Conservation (phyloP, 2,329 filamentous ascomycete genomes). For the Penicillium nordicum region DNA sequence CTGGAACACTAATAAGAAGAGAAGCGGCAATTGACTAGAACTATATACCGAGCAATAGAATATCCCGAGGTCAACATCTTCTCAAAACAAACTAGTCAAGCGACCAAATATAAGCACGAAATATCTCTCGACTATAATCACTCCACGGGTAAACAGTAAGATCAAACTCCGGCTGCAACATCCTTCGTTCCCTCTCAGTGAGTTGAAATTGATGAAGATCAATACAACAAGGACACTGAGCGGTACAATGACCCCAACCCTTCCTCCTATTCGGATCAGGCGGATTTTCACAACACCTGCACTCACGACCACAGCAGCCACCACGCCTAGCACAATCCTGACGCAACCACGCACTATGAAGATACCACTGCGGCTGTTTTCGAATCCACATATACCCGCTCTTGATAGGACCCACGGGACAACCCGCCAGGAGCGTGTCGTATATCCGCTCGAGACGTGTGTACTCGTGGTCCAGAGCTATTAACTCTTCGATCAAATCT, state of each 20-base stretch:
- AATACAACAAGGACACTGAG: slow-evolving; percentile 5
- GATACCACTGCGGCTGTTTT: slow-evolving; percentile 4
- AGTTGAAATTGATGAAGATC: background rate
- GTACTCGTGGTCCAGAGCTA: slow-evolving; percentile 1
- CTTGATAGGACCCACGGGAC: slow-evolving; percentile 4
- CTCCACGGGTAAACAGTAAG: slow-evolving; percentile 3
- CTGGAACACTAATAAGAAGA: background rate
- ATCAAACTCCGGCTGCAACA: slow-evolving; percentile 2
- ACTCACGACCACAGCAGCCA: slow-evolving; percentile 10
- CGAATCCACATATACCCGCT: slow-evolving; percentile 5
- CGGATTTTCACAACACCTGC: slow-evolving; percentile 4
- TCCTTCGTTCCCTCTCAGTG: background rate
- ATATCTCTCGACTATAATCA: slow-evolving; percentile 8
- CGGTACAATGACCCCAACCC: slow-evolving; percentile 8
- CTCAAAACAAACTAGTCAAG: background rate
- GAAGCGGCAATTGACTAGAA: background rate
- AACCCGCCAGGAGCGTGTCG: background rate
- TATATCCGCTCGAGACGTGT: background rate
- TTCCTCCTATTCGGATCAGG: slow-evolving; percentile 1
- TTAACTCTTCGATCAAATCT: slow-evolving; percentile 7
- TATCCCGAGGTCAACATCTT: background rate
- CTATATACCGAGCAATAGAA: background rate
- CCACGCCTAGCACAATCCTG: slow-evolving; percentile 8
- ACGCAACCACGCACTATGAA: slow-evolving; percentile 1
- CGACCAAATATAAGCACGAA: slow-evolving; percentile 7